A percentile compares a stretch with the other conserved stretches of the same genome.
Conservation (phyloP, 192 early-diverging fungal species). For the Backusella circina region DNA sequence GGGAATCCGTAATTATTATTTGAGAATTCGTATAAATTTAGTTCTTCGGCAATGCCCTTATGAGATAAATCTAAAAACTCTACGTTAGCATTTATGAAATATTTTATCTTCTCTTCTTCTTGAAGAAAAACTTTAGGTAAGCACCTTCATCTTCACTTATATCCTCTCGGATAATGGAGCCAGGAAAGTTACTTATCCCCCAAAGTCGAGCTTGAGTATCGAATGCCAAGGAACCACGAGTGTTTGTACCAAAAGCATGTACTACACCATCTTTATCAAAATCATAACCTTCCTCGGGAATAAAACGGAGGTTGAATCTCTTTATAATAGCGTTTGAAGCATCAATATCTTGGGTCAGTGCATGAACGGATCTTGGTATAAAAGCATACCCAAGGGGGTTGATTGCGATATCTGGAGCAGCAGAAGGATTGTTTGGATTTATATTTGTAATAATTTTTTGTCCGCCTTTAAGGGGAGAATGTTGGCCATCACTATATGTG, state of each 20-base stretch:
- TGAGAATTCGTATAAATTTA: conserved; percentile 18
- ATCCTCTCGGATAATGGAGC: neutral
- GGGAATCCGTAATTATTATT: conserved; percentile 15
- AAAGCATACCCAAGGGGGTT: conserved; percentile 24
- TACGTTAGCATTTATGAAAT: neutral
- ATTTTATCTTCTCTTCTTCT: neutral
- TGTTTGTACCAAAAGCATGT: conserved; percentile 18
- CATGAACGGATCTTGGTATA: conserved; percentile 10
- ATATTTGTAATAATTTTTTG: conserved; percentile 11
- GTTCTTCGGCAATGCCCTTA: conserved; percentile 3
- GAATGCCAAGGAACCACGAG: conserved; percentile 18
- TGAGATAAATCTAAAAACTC: neutral
- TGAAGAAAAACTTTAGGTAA: neutral
- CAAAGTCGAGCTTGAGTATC: conserved; percentile 31
- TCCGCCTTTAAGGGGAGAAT: neutral
- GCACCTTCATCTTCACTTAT: neutral
- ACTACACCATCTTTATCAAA: conserved; percentile 21
- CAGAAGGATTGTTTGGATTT: conserved; percentile 2
- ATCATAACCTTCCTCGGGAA: conserved; percentile 29
- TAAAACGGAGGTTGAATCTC: conserved; percentile 21
- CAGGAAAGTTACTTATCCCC: conserved; percentile 14
- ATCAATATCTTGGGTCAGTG: neutral
- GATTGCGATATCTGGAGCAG: conserved; percentile 22
- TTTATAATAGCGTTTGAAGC: conserved; percentile 17
- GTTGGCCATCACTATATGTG: conserved; percentile 24